Base-by-base conservation (phyloP, 306 rosid genomes). In the Rosa persica region DNA sequence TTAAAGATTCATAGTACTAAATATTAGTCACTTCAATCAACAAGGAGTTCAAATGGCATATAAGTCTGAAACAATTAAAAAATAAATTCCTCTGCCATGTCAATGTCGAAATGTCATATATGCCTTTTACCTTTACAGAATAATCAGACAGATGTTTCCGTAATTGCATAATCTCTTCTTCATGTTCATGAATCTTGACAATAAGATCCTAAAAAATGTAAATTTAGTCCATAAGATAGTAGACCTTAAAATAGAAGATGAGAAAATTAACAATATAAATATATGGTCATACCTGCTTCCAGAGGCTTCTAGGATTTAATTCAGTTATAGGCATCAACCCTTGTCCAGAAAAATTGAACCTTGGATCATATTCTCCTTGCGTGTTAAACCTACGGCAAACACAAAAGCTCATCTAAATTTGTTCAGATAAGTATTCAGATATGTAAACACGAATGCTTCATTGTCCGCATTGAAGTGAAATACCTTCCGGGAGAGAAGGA, bases 131-230 rank as follows among this genome's bases (percentile, higher is more conserved):
- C 98, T 90, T 89, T 72, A 87, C 75, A 76, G 98, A 92, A 88
- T 92, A 94, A 86, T 94, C 97, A 39, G 96, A 87, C 74, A 94
- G 94, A 77, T 86, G 96, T 80, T 87, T 94, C 83, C 87, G 90
- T 76, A 94, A 84, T 81, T 83, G 98, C 82, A 79, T 83, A 82
- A 94, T 89, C 86, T 94, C 96, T 81, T 90, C 96, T 85, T 92
- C 97, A 67, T 84, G 94, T 81, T 94, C 98, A 82, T 73, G 92
- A 75, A 88, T 70, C 86, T 90, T 92, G 66, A 83, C 69, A 79
- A 85, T 68, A 78, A 92, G 89, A 77, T 94, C 98, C 96, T 90
- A 81, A 20, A 75, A 76, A 80, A 69, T 27, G 75, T 68, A 75
- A 34, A 55, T 36, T 54, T 68, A 57, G 60, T 72, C 79, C 78